phyloP scores from a whole-genome alignment of 371 early-diverging fungal species.

The Lichtheimia ramosa region DNA sequence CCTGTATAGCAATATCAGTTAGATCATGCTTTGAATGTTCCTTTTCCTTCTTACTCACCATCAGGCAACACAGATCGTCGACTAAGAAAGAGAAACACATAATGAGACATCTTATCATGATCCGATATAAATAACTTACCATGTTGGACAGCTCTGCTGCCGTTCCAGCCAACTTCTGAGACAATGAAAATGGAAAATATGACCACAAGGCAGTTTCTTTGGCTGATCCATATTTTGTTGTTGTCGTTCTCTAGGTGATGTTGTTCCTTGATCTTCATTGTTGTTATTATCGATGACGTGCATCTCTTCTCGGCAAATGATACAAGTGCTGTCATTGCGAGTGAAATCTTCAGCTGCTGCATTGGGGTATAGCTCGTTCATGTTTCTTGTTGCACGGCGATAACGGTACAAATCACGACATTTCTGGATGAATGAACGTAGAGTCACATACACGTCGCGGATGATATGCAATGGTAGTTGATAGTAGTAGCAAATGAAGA shows the following conservation, averaged over 20 bases:
- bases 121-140: constrained; percentile 43
- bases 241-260: constrained; percentile 20
- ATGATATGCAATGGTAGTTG: constrained; percentile 92
- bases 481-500: constrained; percentile 76
- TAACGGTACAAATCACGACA: constrained; percentile 88
- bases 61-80: constrained; percentile 54
- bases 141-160: constrained; percentile 99
- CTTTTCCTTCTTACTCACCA: constrained; percentile 3
- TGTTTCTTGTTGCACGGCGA: constrained; percentile 90
- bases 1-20: too few species aligned
- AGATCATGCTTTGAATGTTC: too few species aligned
- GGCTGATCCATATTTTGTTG: constrained; percentile 65
- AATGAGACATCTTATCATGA: neutral
- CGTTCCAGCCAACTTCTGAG: constrained; percentile 97
- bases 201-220: constrained; percentile 96
- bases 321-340: constrained; percentile 86
- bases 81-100: constrained; percentile 24
- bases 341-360: constrained; percentile 83
- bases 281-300: constrained; percentile 12
- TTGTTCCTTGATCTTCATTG: constrained; percentile 7
- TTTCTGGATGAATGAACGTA: constrained; percentile 85
- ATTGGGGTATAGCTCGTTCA: constrained; percentile 92
- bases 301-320: constrained; percentile 98
- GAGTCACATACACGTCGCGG: constrained; percentile 93
- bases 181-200: constrained; percentile 98